Conservation (phyloP, 352 stramenopile genomes). For the Nothophytophthora sp. region DNA sequence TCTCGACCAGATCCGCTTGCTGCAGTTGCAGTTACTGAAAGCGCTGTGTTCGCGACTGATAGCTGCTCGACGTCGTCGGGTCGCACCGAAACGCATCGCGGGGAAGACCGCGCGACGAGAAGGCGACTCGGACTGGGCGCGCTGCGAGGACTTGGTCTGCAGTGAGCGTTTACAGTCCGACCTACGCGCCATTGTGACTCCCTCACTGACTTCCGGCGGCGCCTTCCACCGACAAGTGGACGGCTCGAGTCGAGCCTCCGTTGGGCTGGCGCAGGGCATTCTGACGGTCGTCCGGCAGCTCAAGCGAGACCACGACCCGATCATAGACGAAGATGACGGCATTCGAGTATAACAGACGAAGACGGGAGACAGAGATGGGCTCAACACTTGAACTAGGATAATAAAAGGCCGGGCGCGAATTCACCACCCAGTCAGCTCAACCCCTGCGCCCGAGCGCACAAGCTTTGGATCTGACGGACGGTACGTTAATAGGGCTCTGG, state of each 20-base stretch:
- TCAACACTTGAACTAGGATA: conserved; percentile 39
- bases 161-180: conserved; percentile 54
- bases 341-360: conserved; percentile 20
- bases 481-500: conserved; percentile 15
- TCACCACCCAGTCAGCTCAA: conserved; percentile 3
- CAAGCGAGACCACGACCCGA: conserved; percentile 9
- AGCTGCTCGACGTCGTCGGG: conserved; percentile 12
- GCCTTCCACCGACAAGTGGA: conserved; percentile 10
- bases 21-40: conserved; percentile 56
- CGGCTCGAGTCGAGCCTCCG: conserved; percentile 31
- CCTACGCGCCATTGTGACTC: conserved; percentile 29
- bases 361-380: conserved; percentile 25
- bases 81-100: neutral
- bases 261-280: conserved; percentile 47
- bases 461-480: no score
- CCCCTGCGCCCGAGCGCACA: no score
- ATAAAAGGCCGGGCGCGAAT: conserved; percentile 35
- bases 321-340: conserved; percentile 31
- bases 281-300: conserved; percentile 33
- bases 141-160: conserved; percentile 38
- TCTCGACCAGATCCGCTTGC: conserved; percentile 38
- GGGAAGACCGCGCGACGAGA: neutral
- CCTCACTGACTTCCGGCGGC: conserved; percentile 1
- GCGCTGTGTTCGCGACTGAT: conserved; percentile 40
- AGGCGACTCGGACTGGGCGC: conserved; percentile 17